Conservation (phyloP, 148 eudicot species). For the Nyssa sinensis region DNA sequence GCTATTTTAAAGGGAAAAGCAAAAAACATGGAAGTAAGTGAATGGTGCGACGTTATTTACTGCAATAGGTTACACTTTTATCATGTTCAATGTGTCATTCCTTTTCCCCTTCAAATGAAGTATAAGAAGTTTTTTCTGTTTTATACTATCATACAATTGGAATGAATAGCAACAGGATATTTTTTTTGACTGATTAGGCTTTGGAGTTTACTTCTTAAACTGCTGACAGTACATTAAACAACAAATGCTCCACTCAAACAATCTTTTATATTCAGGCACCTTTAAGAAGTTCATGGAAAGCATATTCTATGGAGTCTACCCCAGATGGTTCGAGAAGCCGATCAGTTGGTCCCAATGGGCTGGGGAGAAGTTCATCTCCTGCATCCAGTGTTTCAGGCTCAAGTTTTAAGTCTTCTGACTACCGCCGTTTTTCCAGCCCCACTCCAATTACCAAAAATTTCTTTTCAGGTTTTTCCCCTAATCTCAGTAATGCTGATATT, state of each 20-base stretch:
- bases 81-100: neutral
- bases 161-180: neutral
- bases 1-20: slow-evolving; percentile 47
- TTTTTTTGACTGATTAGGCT: neutral
- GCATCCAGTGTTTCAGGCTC: slow-evolving; percentile 21
- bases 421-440: slow-evolving; percentile 36
- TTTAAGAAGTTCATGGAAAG: slow-evolving; percentile 36
- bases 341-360: slow-evolving; percentile 34
- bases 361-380: slow-evolving; percentile 33
- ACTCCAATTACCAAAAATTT: slow-evolving; percentile 24
- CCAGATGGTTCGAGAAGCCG: slow-evolving; percentile 28
- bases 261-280: slow-evolving; percentile 29
- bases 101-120: neutral
- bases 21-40: slow-evolving; percentile 46
- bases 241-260: neutral
- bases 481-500: slow-evolving; percentile 24
- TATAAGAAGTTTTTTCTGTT: neutral
- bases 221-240: neutral
- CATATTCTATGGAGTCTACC: slow-evolving; percentile 24
- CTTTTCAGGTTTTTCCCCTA: slow-evolving; percentile 26
- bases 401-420: slow-evolving; percentile 11
- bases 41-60: neutral
- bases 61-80: neutral
- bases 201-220: neutral
- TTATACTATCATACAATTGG: neutral